Base-by-base conservation (phyloP, 371 early-diverging fungal species). In the Mucor ambiguus region DNA sequence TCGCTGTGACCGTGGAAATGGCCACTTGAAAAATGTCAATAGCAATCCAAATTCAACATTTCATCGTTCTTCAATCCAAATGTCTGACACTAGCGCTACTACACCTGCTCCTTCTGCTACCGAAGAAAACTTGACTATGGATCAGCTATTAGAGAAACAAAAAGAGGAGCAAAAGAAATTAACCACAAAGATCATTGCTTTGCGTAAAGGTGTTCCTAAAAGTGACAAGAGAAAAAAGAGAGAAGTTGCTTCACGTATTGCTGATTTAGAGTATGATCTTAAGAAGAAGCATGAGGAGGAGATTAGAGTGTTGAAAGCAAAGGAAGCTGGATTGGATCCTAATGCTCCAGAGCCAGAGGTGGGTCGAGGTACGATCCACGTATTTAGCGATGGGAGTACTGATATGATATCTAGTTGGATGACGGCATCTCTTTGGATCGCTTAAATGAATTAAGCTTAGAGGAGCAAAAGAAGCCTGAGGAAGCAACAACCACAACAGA, bases 141-240 rank as follows among this genome's bases (percentile, higher is more conserved):
- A 89, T 26, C 84, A 86, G 22, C 70, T 95, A 46, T 75, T 79
- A 63, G 83, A 89, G 8, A 80, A 93, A 18, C 97, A 96, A 67
- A 85, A 91, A 37, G 82, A 78, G 48, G 96, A 97, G 69, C 80
- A 80, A 59, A 89, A 91, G 63, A 91, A 91, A 29, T 83, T 97
- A 18, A 76, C 82, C n/a, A 85, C 81, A 30, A 84, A 80, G 54
- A 81, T 91, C 30, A 91, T 89, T 1, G 85, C 84, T 1, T 74
- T 97, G 33, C 93, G 93, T 57, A 94, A 93, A 79, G 71, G 90
- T 0, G 90, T 84, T 14, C 85, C 90, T 20, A 91, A 92, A 72
- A 87, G 86, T 28, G 88, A 93, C 79, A 96, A 95, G 83, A 86
- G 88, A 73, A 90, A 91, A 77, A 96, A 95, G 73, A 89, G 94